Percentiles rank a stretch among this genome's conserved stretches.
These are phyloP conservation scores for Beauveria sp. DNA, from an alignment of 2,329 filamentous ascomycete species.

Conservation along the genomic window DNA sequence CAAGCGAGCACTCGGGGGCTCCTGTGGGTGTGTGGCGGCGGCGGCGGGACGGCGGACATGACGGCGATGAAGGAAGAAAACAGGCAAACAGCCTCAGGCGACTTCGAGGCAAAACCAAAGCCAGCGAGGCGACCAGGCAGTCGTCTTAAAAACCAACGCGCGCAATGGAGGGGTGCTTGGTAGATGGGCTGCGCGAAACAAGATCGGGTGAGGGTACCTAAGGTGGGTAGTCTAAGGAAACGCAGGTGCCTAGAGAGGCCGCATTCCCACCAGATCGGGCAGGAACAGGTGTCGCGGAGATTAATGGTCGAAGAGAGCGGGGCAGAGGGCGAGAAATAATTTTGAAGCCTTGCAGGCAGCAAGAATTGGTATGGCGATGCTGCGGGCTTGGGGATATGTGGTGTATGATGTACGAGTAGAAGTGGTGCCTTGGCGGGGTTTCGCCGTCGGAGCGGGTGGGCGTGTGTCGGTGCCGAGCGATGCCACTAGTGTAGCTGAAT, in stretches of 20 bases:
- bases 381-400: neutral
- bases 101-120: neutral
- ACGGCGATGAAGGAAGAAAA: neutral
- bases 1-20: conserved; percentile 43
- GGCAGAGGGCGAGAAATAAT: neutral
- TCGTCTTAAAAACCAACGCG: conserved; percentile 1
- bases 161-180: conserved; percentile 6
- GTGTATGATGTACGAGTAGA: neutral
- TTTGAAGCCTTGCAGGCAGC: conserved; percentile 11
- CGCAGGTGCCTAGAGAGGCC: neutral
- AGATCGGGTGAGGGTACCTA: neutral
- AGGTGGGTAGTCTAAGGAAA: neutral
- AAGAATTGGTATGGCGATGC: neutral
- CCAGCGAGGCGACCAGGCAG: neutral
- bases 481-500: neutral
- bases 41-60: conserved; percentile 7
- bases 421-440: conserved; percentile 7
- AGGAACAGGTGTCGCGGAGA: conserved; percentile 1
- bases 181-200: neutral
- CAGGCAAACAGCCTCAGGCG: neutral
- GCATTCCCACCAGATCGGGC: conserved; percentile 7
- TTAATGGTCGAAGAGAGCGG: neutral
- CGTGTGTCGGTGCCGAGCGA: neutral
- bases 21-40: conserved; percentile 23
- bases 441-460: neutral